These are phyloP conservation scores for Cercospora sojina DNA, from an alignment of 2,329 filamentous ascomycete species.

Conservation along the genomic window DNA sequence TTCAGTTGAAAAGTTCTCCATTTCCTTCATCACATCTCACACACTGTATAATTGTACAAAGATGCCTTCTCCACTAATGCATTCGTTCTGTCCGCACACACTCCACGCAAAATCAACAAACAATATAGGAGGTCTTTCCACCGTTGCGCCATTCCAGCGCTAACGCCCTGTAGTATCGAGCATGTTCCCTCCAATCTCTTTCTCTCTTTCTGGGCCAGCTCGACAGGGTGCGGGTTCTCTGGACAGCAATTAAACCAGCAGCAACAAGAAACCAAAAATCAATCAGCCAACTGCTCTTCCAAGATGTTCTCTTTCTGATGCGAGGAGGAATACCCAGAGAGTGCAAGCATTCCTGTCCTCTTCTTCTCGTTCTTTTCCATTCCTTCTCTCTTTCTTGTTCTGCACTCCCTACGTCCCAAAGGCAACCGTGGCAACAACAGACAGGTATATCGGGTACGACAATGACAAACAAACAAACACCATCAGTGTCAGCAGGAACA, in stretches of 20 bases:
- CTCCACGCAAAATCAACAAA: neutral
- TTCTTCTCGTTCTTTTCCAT: neutral
- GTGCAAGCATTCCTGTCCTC: neutral
- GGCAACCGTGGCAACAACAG: neutral
- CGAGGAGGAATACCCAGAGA: neutral
- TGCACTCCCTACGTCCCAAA: neutral
- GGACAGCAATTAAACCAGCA: neutral
- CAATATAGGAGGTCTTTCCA: neutral
- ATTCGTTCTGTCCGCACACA: neutral
- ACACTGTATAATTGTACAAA: constrained; percentile 1
- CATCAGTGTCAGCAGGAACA: neutral
- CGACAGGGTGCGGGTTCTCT: neutral
- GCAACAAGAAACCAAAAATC: neutral
- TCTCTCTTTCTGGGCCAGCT: neutral
- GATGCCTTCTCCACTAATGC: neutral
- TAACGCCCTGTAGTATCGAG: neutral
- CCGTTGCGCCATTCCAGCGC: neutral
- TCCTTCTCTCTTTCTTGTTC: neutral
- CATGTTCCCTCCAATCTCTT: neutral
- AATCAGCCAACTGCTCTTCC: neutral
- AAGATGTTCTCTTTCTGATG: neutral
- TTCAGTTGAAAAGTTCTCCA: neutral
- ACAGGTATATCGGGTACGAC: neutral
- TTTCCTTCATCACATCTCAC: neutral
- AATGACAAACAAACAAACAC: neutral